phyloP scores from a whole-genome alignment of 768 basidiomycete species.

The Rhodosporidiobolus odoratus region DNA sequence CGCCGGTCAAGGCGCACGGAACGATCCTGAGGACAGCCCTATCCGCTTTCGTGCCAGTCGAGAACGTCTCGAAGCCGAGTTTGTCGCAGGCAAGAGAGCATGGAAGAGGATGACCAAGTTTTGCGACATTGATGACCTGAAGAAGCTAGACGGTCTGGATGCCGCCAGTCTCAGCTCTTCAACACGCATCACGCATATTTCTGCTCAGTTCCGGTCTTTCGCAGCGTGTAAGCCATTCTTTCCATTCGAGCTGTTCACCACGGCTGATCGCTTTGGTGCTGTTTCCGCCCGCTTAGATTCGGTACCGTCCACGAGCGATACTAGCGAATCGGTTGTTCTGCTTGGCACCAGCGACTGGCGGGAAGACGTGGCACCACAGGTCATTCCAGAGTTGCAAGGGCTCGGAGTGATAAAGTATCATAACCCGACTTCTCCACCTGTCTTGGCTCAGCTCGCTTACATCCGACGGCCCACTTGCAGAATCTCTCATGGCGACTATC shows the following conservation, averaged over 20 bases:
- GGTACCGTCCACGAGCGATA: constrained; percentile 61
- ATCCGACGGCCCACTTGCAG: constrained; percentile 46
- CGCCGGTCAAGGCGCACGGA: constrained; percentile 5
- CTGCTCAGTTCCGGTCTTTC: constrained; percentile 76
- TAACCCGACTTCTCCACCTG: background rate
- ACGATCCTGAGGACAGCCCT: constrained; percentile 24
- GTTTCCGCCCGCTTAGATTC: no score
- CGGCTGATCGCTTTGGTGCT: background rate
- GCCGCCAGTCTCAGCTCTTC: background rate
- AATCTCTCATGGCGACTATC: constrained; percentile 86
- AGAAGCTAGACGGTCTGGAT: background rate
- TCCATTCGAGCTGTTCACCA: background rate
- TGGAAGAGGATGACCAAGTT: constrained; percentile 20
- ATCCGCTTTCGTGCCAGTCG: constrained; percentile 35
- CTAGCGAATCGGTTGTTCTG: constrained; percentile 49
- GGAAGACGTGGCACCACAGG: constrained; percentile 53
- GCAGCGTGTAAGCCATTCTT: constrained; percentile 50
- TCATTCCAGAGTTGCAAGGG: constrained; percentile 70
- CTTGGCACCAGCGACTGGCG: constrained; percentile 52
- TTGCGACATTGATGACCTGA: constrained; percentile 31
- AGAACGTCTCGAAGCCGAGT: constrained; percentile 35
- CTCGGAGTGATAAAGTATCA: constrained; percentile 58
- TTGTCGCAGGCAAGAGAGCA: constrained; percentile 52
- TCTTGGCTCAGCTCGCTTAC: background rate
- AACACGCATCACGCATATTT: constrained; percentile 56